Evolutionary conservation across 2,329 filamentous ascomycete species (phyloP).

Genomic region (Acrodontium crateriforme): DNA sequence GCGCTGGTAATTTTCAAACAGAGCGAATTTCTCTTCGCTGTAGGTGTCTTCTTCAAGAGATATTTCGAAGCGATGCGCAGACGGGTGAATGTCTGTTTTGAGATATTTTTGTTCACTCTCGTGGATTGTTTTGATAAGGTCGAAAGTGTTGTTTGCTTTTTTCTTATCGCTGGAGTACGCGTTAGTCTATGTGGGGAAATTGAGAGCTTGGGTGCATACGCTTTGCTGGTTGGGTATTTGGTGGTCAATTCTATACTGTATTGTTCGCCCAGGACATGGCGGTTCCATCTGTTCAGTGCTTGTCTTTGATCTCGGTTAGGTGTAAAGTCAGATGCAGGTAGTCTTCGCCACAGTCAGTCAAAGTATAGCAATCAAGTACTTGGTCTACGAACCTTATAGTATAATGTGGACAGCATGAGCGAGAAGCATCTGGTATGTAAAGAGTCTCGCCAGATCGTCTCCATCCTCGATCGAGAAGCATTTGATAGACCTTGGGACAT

Average conservation of each 20-base stretch:
- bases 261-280: slow-evolving; percentile 51
- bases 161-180: slow-evolving; percentile 36
- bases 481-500: slow-evolving; percentile 55
- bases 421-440: slow-evolving; percentile 64
- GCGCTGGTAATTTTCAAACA: slow-evolving; percentile 64
- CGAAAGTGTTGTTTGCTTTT: slow-evolving; percentile 52
- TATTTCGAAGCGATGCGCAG: slow-evolving; percentile 51
- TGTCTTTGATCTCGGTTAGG: slow-evolving; percentile 61
- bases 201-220: slow-evolving; percentile 29
- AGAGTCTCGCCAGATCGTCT: slow-evolving; percentile 51
- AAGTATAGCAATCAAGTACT: neutral
- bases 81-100: slow-evolving; percentile 35
- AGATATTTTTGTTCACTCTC: slow-evolving; percentile 48
- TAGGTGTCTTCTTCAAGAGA: slow-evolving; percentile 57
- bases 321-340: slow-evolving; percentile 52
- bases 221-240: slow-evolving; percentile 52
- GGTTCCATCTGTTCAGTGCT: slow-evolving; percentile 63
- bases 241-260: slow-evolving; percentile 53
- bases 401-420: slow-evolving; percentile 86
- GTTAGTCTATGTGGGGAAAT: neutral
- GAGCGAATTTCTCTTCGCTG: slow-evolving; percentile 58
- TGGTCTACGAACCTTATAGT: slow-evolving; percentile 43
- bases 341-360: slow-evolving; percentile 26
- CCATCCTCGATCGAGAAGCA: slow-evolving; percentile 61
- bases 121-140: slow-evolving; percentile 52